Base-by-base conservation (phyloP, 148 eudicot genomes). In the Drosera capensis region DNA sequence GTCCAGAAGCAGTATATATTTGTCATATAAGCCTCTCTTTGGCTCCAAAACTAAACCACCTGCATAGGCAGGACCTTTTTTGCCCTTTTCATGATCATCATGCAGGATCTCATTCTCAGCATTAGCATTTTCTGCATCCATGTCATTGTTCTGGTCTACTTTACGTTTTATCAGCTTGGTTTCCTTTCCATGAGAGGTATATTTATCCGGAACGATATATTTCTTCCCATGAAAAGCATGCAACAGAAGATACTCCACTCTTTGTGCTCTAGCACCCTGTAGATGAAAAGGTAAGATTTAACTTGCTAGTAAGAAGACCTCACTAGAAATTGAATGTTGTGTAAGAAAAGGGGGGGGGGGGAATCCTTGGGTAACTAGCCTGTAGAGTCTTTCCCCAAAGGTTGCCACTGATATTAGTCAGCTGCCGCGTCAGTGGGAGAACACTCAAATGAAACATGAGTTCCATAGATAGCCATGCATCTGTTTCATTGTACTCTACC, bases 31-130 rank as follows among this genome's bases (percentile, higher is more conserved):
- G 49, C 99, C 99, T 61, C 57, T 85, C 59, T 92, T 92, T 51
- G 99, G 99, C 67, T 92, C 99, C 82, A 92, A 73, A 42, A 92
- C 99, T 49, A 92, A 68, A 31, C 99, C 99, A 60, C 99, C 99
- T 14, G 74, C 71, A 77, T 85, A 92, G 40, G 88, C 54, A 50
- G 99, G 88, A 39, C 93, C 99, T 52, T 81, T 92, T 54, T 79
- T 92, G 45, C 70, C 58, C 65, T 81, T 92, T 43, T 56, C 70
- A 19, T 58, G 61, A 46, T 68, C 69, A 56, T 58, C 70, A 18
- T 67, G 67, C 48, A 36, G 66, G 59, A 58, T 45, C 57, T 74
- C 87, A 64, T 66, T 60, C 57, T 75, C 94, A 23, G 58, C 30
- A 52, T 56, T 55, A 17, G 73, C 20, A 20, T 73, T 67, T 24